phyloP scores from a whole-genome alignment of 306 rosid genomes.

The Coriaria nepalensis region DNA sequence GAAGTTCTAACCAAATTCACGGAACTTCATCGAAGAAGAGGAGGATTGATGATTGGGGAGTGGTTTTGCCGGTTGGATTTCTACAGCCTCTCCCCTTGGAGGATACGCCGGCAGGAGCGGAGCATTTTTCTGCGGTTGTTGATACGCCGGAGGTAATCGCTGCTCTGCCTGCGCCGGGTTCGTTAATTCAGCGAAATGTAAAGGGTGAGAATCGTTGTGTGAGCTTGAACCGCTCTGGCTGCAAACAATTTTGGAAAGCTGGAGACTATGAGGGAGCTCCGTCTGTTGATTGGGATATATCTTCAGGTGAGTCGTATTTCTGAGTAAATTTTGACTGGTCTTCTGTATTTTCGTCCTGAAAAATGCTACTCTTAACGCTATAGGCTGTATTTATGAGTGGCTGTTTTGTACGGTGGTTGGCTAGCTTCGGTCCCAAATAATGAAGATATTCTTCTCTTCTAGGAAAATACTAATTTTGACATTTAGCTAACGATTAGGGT shows the following conservation, averaged over 20 bases:
- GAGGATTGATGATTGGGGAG: conserved; percentile 24
- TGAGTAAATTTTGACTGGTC: background rate
- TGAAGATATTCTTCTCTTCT: no score
- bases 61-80: conserved; percentile 42
- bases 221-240: conserved; percentile 3
- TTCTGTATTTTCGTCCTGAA: background rate
- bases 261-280: conserved; percentile 70
- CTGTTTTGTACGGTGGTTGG: no score
- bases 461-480: no score
- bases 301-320: conserved; percentile 30
- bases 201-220: background rate
- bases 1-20: background rate
- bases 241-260: conserved; percentile 93
- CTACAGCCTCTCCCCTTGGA: conserved; percentile 20
- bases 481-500: no score
- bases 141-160: no score
- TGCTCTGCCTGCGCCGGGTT: conserved; percentile 20
- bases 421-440: no score
- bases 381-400: no score
- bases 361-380: no score
- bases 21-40: conserved; percentile 26
- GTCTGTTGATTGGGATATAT: conserved; percentile 22
- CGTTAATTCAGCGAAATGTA: conserved; percentile 3
- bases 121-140: no score
- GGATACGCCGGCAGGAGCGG: background rate